Conservation (phyloP, 345 rosid genomes). For the Salix caprea region DNA sequence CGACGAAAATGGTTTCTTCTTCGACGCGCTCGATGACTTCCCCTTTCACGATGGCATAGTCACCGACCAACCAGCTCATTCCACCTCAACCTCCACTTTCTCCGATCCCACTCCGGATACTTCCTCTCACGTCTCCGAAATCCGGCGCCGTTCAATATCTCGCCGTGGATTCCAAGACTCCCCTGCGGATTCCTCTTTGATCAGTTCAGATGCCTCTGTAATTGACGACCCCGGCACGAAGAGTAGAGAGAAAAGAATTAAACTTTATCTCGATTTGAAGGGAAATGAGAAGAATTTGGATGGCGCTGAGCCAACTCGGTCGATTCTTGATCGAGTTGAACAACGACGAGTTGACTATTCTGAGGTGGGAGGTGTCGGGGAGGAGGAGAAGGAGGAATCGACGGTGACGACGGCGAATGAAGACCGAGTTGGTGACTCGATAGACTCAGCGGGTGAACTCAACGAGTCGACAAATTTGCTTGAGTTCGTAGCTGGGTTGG, state of each 20-base stretch:
- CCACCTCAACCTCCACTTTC: constrained; percentile 22
- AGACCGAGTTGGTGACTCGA: constrained; percentile 10
- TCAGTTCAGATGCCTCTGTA: background rate
- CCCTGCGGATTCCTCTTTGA: constrained; percentile 7
- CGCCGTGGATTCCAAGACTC: constrained; percentile 4
- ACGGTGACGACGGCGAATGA: constrained; percentile 18
- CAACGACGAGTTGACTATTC: background rate
- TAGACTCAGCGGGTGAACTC: constrained; percentile 15
- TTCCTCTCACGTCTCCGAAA: constrained; percentile 25
- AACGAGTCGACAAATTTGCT: constrained; percentile 35
- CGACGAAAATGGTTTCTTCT: constrained; percentile 31
- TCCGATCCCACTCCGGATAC: constrained; percentile 1
- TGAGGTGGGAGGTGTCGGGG: background rate
- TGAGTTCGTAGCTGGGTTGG: constrained; percentile 36
- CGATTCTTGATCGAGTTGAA: constrained; percentile 1
- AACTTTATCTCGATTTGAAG: constrained; percentile 20
- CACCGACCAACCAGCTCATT: constrained; percentile 25
- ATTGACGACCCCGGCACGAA: background rate
- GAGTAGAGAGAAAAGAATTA: constrained; percentile 17
- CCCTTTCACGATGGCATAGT: constrained; percentile 42
- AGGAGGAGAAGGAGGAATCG: constrained; percentile 24
- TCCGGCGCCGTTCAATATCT: constrained; percentile 33
- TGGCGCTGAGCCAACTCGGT: constrained; percentile 18
- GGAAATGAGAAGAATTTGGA: constrained; percentile 29
- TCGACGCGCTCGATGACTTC: constrained; percentile 58